These are phyloP conservation scores for Emiliania huxleyi DNA, from an alignment of 78 protist species.

Conservation along the genomic window DNA sequence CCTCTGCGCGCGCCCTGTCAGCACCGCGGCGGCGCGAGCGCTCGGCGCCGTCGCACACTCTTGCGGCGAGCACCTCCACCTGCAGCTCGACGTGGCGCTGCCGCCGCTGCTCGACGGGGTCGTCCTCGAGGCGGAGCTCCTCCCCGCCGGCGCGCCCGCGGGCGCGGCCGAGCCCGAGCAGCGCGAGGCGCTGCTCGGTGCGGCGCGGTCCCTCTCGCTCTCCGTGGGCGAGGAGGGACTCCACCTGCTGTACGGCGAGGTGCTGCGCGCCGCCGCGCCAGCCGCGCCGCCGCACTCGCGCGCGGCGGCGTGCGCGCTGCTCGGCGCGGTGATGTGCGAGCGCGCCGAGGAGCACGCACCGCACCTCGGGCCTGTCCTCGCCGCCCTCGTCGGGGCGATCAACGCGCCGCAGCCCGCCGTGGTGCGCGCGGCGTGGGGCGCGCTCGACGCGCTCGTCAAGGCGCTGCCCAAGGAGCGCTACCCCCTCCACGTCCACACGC, in stretches of 20 bases:
- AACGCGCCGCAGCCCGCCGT: background rate
- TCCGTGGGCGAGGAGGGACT: slow-evolving; percentile 12
- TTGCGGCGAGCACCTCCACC: slow-evolving; percentile 67
- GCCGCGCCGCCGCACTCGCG: background rate
- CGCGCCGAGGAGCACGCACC: background rate
- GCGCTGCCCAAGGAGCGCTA: background rate
- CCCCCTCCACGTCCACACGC: slow-evolving; percentile 2
- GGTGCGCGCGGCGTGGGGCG: background rate
- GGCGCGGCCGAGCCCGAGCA: too few relatives aligned
- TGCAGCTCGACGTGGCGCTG: slow-evolving; percentile 60
- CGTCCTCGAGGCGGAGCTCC: background rate
- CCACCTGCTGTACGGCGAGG: background rate
- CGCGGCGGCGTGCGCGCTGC: background rate
- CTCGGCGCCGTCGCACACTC: slow-evolving; percentile 60
- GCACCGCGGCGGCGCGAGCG: slow-evolving; percentile 64
- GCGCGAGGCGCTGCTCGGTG: background rate
- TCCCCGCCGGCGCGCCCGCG: background rate
- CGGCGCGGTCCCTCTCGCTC: background rate
- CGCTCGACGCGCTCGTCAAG: background rate
- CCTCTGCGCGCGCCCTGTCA: slow-evolving; percentile 63
- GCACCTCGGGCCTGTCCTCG: background rate
- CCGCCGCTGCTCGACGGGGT: slow-evolving; percentile 64
- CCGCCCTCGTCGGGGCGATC: background rate
- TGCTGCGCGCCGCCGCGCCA: background rate
- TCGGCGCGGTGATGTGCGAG: background rate